These are phyloP conservation scores for Lojkania enalia DNA, from an alignment of 2,329 filamentous ascomycete species.

Conservation along the genomic window DNA sequence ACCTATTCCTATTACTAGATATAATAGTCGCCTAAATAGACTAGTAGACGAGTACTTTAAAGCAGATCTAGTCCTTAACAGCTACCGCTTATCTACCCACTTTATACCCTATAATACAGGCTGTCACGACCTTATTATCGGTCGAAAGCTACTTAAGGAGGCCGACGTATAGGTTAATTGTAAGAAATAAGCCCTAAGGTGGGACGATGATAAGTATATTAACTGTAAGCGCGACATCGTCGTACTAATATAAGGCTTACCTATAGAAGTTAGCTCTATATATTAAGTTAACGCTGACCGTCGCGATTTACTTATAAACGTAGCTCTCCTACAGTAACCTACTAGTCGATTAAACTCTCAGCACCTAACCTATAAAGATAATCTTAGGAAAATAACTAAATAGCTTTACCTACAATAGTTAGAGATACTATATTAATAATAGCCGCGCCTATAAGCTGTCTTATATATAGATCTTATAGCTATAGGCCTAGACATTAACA, in stretches of 20 bases:
- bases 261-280: background rate
- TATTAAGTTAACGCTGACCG: background rate
- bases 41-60: too few species aligned
- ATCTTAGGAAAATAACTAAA: background rate
- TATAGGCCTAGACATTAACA: background rate
- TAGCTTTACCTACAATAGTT: background rate
- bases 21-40: too few species aligned
- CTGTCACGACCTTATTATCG: background rate
- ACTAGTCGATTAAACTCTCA: too few species aligned
- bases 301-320: background rate
- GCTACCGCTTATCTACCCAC: background rate
- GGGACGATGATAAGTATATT: background rate
- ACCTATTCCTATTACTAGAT: background rate
- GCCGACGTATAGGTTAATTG: background rate
- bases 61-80: constrained; percentile 1
- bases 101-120: constrained; percentile 1
- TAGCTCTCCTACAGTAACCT: background rate
- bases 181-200: background rate
- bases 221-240: background rate
- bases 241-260: background rate
- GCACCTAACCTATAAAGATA: background rate
- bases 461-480: background rate
- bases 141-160: background rate
- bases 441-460: background rate
- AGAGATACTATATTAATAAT: background rate